Conservation (phyloP, 78 protist species). For the Cavenderia fasciculata region DNA sequence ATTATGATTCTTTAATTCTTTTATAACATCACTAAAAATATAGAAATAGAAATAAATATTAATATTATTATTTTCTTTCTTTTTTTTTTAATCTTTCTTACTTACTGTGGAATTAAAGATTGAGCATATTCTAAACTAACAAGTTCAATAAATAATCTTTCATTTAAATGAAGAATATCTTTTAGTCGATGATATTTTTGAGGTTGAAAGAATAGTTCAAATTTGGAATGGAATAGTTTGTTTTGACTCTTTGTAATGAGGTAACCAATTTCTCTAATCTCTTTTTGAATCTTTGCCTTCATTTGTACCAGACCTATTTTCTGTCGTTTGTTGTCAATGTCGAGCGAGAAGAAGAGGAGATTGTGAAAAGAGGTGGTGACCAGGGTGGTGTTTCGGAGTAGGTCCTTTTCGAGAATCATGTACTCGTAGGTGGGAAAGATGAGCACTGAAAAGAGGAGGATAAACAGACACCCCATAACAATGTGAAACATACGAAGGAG, state of each 20-base stretch:
- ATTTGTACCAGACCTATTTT: too few species aligned
- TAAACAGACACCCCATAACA: background rate
- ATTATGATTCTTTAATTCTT: background rate
- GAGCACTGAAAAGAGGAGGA: background rate
- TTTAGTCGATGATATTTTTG: background rate
- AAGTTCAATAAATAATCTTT: background rate
- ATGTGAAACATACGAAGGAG: slow-evolving; percentile 38
- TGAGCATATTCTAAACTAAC: slow-evolving; percentile 5
- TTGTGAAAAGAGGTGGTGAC: background rate
- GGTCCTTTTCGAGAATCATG: background rate
- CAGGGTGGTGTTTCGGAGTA: background rate
- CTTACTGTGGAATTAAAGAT: background rate
- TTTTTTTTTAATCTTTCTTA: background rate
- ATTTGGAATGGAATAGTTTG: slow-evolving; percentile 1
- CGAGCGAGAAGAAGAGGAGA: background rate
- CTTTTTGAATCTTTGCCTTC: background rate
- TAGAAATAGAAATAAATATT: background rate
- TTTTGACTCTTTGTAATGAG: background rate
- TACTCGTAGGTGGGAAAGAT: slow-evolving; percentile 29
- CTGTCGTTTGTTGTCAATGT: background rate
- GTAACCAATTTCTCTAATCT: background rate
- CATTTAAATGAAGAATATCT: background rate
- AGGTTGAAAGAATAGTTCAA: slow-evolving; percentile 2
- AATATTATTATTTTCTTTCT: background rate
- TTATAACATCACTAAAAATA: background rate